Evolutionary conservation across 306 rosid genomes (phyloP), one percentile per base, ranked within the genome.

Genomic region (Lathyrus sativus): DNA sequence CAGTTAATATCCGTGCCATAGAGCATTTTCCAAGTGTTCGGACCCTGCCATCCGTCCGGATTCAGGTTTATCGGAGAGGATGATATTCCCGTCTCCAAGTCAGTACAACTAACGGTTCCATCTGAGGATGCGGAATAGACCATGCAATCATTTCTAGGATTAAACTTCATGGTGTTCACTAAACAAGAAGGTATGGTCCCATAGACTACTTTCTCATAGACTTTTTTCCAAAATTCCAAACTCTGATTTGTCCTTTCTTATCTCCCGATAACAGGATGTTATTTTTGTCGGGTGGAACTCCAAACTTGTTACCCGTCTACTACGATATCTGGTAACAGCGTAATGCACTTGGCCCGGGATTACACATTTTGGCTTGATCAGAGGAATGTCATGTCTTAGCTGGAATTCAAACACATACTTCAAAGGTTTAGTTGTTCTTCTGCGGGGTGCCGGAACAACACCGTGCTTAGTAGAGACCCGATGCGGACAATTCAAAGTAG

Each of bases 171-270:
- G 59, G 88, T 92, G 74, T 88, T 92, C 48, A 88, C 76, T 45
- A 89, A 69, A 73, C 96, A 86, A 8, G 96, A 92, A 76, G 89
- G 98, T 67, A 89, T 83, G 71, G 85, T 74, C 63, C 89, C 91
- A 75, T 89, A 92, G 49, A 89, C 98, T 42, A 85, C 77, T 78
- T 82, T 89, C 82, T 92, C 98, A 12, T 89, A 67, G 22, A 92
- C 92, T 70, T 80, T 89, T 53, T 11, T n/a, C n/a, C 83, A 58
- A 81, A 92, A 79, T 92, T 92, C 98, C 98, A 92, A 33, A 92
- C 88, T 81, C 98, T 96, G 83, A 92, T 81, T 83, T 92, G 98
- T 68, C 98, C 98, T 89, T 88, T 92, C 98, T 89, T 92, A 72
- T 92, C 98, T 49, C 98, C 98, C 9, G 98, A 92, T 72, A 92